Evolutionary conservation across 192 early-diverging fungal species (phyloP), one percentile per base, ranked within the genome.

Genomic region (Allomyces macrogynus): DNA sequence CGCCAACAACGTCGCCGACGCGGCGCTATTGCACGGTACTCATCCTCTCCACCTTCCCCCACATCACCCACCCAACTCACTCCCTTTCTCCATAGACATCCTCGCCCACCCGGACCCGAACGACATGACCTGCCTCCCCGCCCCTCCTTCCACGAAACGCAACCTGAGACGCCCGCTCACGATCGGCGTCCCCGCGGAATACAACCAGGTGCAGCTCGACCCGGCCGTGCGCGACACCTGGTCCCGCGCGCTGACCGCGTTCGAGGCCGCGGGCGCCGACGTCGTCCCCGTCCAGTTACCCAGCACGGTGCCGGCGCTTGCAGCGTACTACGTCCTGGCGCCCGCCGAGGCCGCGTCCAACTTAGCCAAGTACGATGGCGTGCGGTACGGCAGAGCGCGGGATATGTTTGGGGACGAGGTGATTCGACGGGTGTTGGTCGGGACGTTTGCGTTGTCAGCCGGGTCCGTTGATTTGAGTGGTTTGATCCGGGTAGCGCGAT

Each of bases 291-390:
- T 94, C 0, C 82, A 86, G 0, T 71, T 92, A 32, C 87, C 87
- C 5, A 77, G 82, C 67, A 90, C 84, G 0, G 70, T 75, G 23
- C 67, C 79, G 57, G 82, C 91, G 5, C 79, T 97, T 22, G 80
- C 89, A 7, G 81, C 87, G 5, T 97, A 97, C 72, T 90, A 95
- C 67, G 85, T 88, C 0, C 69, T 97, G 60, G 92, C 87, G 7
- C 78, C 86, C 24, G 92, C 93, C 7, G 93, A 97, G 73, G 91
- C 93, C 1, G 86, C 84, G 5, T 92, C 90, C n/a, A 97, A 97
- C 68, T 69, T 97, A 57, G 84, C 91, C 61, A 77, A 89, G 61
- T 97, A 79, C 66, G 90, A 94, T 70, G 93, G 93, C 8, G 66
- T 90, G 10, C 80, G 89, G 64, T 97, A 88, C 72, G 93, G 93